Conservation (phyloP, 1,284 basidiomycete genomes). For the Gymnopus androsaceus region DNA sequence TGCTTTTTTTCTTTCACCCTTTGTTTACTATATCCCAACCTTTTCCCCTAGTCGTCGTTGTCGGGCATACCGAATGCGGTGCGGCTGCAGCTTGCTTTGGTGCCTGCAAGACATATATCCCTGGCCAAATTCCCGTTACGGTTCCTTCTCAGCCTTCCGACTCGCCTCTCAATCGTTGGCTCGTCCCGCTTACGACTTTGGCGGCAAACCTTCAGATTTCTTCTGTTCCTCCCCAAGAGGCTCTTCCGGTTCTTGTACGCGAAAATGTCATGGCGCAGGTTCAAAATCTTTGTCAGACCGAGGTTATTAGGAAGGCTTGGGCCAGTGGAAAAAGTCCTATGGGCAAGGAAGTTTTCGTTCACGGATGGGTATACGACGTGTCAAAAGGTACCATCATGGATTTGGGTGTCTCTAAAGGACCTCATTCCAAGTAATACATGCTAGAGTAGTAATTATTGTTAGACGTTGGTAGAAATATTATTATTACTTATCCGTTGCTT, state of each 20-base stretch:
- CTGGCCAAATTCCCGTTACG: constrained; percentile 33
- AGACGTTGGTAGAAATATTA: not conserved
- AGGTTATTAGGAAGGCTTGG: constrained; percentile 76
- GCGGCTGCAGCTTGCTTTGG: constrained; percentile 68
- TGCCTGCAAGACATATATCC: constrained; percentile 37
- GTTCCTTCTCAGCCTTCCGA: constrained; percentile 37
- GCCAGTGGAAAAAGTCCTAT: constrained; percentile 40
- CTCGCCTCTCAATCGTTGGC: constrained; percentile 62
- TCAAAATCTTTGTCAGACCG: constrained; percentile 65
- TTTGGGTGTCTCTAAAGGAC: constrained; percentile 56
- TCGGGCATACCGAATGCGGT: constrained; percentile 81
- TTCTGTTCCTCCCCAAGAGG: constrained; percentile 37
- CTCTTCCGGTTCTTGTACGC: constrained; percentile 63
- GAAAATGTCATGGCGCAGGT: constrained; percentile 83
- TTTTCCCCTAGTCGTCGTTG: constrained; percentile 27
- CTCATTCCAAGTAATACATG: constrained; percentile 19
- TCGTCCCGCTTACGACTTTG: constrained; percentile 67
- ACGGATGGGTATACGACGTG: constrained; percentile 87
- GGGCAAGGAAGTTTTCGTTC: constrained; percentile 61
- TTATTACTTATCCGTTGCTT: too few relatives aligned
- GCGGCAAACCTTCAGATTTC: constrained; percentile 52
- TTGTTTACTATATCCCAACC: constrained; percentile 32
- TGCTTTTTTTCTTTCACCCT: constrained; percentile 42
- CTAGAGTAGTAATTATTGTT: not conserved
- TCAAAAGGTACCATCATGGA: constrained; percentile 72